Evolutionary conservation across 108 stramenopile species (phyloP).

Genomic region (Skeletonema grethae): DNA sequence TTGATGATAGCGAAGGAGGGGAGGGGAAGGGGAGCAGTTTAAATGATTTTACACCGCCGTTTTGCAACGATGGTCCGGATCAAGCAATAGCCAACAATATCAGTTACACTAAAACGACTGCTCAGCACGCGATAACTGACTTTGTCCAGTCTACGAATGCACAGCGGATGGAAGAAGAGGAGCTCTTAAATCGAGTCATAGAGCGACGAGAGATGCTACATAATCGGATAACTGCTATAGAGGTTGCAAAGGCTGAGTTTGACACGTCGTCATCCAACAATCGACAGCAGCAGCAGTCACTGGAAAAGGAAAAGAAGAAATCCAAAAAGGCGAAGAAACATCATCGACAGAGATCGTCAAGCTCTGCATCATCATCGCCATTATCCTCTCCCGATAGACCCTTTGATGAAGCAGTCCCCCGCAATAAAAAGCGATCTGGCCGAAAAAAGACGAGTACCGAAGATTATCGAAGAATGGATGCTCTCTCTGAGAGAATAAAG

Average conservation of each 20-base stretch:
- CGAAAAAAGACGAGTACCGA: neutral
- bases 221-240: conserved; percentile 32
- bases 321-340: conserved; percentile 1
- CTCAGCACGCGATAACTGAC: neutral
- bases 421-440: neutral
- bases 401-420: conserved; percentile 2
- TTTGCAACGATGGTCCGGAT: neutral
- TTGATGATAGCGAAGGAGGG: neutral
- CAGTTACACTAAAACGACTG: neutral
- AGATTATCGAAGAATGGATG: neutral
- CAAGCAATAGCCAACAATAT: neutral
- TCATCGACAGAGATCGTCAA: neutral
- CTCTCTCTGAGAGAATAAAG: conserved; percentile 4
- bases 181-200: conserved; percentile 34
- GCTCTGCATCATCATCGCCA: neutral
- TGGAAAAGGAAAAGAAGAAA: conserved; percentile 1
- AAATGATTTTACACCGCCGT: neutral
- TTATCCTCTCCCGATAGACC: conserved; percentile 1
- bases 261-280: neutral
- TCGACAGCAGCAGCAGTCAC: neutral
- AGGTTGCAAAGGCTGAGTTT: conserved; percentile 22
- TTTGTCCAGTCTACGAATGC: conserved; percentile 1
- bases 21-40: neutral
- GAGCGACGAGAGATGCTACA: conserved; percentile 30
- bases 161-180: conserved; percentile 19